Evolutionary conservation across 2,329 filamentous ascomycete species (phyloP).

Genomic region (Cordyceps tenuipes): DNA sequence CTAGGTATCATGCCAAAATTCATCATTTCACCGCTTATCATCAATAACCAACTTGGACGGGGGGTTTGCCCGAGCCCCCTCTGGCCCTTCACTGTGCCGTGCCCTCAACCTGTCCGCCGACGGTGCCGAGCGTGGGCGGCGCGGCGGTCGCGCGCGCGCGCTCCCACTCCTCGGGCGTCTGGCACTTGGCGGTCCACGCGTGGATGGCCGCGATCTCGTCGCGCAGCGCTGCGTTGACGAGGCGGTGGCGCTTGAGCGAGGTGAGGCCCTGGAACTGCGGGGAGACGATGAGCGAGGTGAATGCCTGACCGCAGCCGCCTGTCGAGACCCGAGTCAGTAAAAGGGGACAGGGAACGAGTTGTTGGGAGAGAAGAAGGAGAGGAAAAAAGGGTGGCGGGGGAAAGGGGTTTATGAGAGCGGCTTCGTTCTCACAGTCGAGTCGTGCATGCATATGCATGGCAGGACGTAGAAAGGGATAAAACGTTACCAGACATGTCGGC

Average conservation of each 20-base stretch:
- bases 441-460: too few relatives aligned
- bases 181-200: constrained; percentile 91
- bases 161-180: constrained; percentile 85
- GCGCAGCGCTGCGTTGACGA: constrained; percentile 77
- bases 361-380: too few relatives aligned
- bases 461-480: neutral
- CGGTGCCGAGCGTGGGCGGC: constrained; percentile 37
- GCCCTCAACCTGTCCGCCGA: constrained; percentile 33
- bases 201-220: constrained; percentile 85
- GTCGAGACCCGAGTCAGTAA: too few relatives aligned
- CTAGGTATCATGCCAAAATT: constrained; percentile 1
- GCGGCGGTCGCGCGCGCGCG: constrained; percentile 41
- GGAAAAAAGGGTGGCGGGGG: too few relatives aligned
- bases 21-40: neutral
- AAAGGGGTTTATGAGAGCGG: too few relatives aligned
- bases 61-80: too few relatives aligned
- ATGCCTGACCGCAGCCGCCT: constrained; percentile 56
- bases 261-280: constrained; percentile 61
- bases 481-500: constrained; percentile 83
- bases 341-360: too few relatives aligned
- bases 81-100: constrained; percentile 15
- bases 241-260: constrained; percentile 74
- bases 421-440: too few relatives aligned
- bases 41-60: neutral
- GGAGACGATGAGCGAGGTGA: constrained; percentile 53